Percentiles rank a stretch among this genome's conserved stretches.
These are phyloP conservation scores for Elaeis guineensis DNA, from an alignment of 176 grass and related monocot species.

Conservation along the genomic window DNA sequence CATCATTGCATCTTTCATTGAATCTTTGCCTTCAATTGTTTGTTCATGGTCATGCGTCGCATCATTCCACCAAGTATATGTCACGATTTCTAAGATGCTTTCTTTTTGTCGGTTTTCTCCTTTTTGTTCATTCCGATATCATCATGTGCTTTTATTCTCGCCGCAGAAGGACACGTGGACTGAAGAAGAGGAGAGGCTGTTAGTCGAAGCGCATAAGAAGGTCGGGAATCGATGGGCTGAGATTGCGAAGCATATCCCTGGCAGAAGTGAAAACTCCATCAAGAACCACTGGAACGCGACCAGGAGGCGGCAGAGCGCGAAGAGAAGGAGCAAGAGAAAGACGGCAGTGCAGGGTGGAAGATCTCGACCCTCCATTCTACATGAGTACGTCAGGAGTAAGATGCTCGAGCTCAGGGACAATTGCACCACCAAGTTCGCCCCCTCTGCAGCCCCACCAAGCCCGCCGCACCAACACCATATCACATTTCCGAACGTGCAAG, in stretches of 20 bases:
- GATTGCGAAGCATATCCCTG: constrained; percentile 44
- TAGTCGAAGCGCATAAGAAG: constrained; percentile 38
- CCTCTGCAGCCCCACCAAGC: not conserved
- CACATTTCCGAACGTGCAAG: no score
- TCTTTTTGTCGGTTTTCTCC: not conserved
- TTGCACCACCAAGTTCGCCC: not conserved
- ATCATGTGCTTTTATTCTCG: not conserved
- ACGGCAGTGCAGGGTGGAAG: constrained; percentile 15
- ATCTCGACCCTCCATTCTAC: constrained; percentile 26
- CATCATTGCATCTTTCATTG: no score
- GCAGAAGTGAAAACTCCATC: constrained; percentile 61
- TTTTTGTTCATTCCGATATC: not conserved
- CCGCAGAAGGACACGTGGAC: constrained; percentile 55
- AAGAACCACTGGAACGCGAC: constrained; percentile 96
- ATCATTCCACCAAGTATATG: no score
- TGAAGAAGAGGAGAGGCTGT: constrained; percentile 43
- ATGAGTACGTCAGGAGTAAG: constrained; percentile 53
- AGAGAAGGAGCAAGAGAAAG: constrained; percentile 45
- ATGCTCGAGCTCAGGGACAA: not conserved
- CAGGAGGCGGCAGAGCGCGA: constrained; percentile 41
- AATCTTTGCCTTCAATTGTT: no score
- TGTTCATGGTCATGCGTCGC: no score
- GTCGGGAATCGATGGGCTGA: constrained; percentile 57
- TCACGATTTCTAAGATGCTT: no score
- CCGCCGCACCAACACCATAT: no score